Evolutionary conservation across 371 early-diverging fungal species (phyloP).

Genomic region (Syncephalis plumigaleata): DNA sequence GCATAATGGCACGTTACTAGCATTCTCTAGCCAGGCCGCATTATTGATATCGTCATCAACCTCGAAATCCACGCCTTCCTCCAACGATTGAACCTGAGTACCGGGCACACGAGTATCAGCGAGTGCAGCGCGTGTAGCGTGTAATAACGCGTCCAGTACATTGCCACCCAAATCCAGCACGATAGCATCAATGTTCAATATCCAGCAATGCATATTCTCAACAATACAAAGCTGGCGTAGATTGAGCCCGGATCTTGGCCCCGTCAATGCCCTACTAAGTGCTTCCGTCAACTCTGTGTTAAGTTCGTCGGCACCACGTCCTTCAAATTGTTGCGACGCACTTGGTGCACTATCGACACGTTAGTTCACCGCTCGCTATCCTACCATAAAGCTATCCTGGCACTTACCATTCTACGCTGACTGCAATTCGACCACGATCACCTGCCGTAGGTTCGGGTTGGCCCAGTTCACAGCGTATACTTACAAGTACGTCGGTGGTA

Average conservation of each 20-base stretch:
- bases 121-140: constrained; percentile 74
- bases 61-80: constrained; percentile 74
- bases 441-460: constrained; percentile 26
- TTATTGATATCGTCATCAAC: constrained; percentile 74
- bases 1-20: constrained; percentile 56
- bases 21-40: constrained; percentile 53
- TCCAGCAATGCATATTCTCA: constrained; percentile 78
- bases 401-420: constrained; percentile 70
- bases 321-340: constrained; percentile 64
- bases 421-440: constrained; percentile 48
- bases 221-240: constrained; percentile 72
- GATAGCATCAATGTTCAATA: constrained; percentile 61
- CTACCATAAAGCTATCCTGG: not conserved
- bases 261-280: constrained; percentile 58
- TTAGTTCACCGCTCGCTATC: not conserved
- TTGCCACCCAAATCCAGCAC: constrained; percentile 81
- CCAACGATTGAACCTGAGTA: constrained; percentile 45
- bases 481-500: constrained; percentile 79
- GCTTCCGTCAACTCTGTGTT: constrained; percentile 66
- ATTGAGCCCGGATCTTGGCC: constrained; percentile 69
- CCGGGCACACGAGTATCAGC: constrained; percentile 70
- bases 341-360: constrained; percentile 39
- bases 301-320: constrained; percentile 63
- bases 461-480: constrained; percentile 81
- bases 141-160: constrained; percentile 62